These are phyloP conservation scores for Corymbia calophylla DNA, from an alignment of 441 rosid genomes.

Conservation along the genomic window DNA sequence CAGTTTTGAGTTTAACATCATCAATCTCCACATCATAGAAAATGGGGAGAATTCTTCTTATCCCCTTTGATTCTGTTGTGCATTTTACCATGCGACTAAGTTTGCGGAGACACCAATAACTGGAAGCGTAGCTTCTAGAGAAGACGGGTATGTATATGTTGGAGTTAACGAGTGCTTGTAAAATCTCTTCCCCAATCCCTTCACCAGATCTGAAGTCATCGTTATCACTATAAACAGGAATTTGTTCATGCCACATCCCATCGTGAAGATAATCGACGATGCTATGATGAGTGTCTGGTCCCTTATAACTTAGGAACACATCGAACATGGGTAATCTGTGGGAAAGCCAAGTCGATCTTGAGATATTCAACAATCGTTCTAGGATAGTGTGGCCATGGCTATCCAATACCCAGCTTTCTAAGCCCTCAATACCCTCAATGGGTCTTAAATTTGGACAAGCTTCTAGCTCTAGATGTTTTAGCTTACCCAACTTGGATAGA, in stretches of 20 bases:
- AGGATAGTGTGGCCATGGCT: background rate
- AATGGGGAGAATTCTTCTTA: background rate
- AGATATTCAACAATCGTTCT: background rate
- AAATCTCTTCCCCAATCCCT: background rate
- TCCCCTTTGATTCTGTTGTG: no score
- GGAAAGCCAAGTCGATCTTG: background rate
- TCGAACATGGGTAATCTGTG: background rate
- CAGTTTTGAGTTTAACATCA: background rate
- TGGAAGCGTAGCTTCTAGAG: no score
- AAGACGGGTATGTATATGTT: no score
- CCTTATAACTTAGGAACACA: background rate
- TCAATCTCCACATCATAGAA: background rate
- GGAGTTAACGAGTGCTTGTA: background rate
- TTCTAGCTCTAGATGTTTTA: background rate
- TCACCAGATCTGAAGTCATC: background rate
- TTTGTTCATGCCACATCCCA: background rate
- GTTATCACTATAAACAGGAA: background rate
- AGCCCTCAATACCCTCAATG: background rate
- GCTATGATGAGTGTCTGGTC: background rate
- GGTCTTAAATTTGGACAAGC: background rate
- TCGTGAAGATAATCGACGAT: background rate
- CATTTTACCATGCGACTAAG: no score
- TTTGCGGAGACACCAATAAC: no score
- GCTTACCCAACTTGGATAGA: background rate
- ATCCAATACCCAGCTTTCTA: background rate